Percentiles rank a stretch among this genome's conserved stretches.
phyloP scores from a whole-genome alignment of 305 asterid species.

The Fraxinus angustifolia region DNA sequence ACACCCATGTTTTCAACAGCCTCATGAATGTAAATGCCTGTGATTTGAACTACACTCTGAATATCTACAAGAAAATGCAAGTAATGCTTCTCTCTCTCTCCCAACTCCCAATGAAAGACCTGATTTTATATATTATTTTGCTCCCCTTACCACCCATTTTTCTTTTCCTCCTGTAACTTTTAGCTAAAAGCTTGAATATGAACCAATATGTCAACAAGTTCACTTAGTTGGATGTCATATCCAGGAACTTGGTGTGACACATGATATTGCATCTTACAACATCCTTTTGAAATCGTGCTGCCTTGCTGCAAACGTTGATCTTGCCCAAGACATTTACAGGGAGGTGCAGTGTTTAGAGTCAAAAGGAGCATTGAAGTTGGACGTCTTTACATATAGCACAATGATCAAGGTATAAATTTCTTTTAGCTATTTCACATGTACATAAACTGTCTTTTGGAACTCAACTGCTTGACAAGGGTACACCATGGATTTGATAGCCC shows the following conservation, averaged over 20 bases:
- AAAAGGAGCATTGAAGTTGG: constrained; percentile 63
- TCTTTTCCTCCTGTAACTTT: constrained; percentile 9
- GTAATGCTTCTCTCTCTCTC: constrained; percentile 41
- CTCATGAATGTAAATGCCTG: constrained; percentile 90
- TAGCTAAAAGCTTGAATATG: constrained; percentile 18
- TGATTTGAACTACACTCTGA: constrained; percentile 71
- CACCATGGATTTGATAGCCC: background rate
- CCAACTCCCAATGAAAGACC: background rate
- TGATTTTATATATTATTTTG: background rate
- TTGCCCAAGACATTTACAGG: constrained; percentile 71
- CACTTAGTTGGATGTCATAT: constrained; percentile 26
- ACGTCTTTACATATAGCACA: constrained; percentile 92
- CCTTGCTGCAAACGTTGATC: constrained; percentile 73
- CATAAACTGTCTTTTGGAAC: constrained; percentile 13
- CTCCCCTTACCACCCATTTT: background rate
- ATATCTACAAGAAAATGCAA: constrained; percentile 69
- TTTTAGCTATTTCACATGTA: constrained; percentile 17
- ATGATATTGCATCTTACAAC: constrained; percentile 77
- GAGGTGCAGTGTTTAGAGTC: constrained; percentile 57
- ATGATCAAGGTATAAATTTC: constrained; percentile 65
- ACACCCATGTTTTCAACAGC: constrained; percentile 74
- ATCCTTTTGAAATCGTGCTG: constrained; percentile 83
- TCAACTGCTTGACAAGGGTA: constrained; percentile 4
- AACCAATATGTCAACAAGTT: constrained; percentile 21
- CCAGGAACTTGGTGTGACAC: constrained; percentile 68